Percentiles rank a stretch among this genome's conserved stretches.
Evolutionary conservation across 176 grass and related monocot genomes (phyloP).

Genomic region (Musa troglodytarum): DNA sequence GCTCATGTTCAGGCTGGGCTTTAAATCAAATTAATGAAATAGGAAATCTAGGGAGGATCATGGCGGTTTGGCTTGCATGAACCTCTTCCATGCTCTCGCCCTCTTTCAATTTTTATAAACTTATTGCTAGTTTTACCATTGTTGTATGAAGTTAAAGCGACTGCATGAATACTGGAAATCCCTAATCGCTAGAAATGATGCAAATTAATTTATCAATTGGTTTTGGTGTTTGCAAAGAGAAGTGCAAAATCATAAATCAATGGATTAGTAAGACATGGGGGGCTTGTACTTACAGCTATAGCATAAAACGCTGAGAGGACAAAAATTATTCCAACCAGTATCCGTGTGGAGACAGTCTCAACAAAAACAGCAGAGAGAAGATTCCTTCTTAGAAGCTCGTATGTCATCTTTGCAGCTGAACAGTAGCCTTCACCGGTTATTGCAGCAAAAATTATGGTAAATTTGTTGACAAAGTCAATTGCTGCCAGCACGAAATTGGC

Average conservation of each 20-base stretch:
- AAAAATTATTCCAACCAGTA: constrained; percentile 34
- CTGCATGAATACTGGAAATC: no score
- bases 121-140: no score
- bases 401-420: constrained; percentile 43
- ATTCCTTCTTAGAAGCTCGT: constrained; percentile 45
- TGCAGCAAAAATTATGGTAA: constrained; percentile 46
- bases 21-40: no score
- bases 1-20: no score
- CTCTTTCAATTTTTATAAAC: no score
- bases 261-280: background rate
- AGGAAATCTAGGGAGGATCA: no score
- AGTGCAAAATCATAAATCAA: background rate
- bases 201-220: background rate
- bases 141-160: no score
- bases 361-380: constrained; percentile 52
- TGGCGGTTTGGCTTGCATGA: no score
- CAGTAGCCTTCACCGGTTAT: constrained; percentile 49
- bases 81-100: no score
- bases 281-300: constrained; percentile 26
- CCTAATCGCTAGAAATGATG: background rate
- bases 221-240: background rate
- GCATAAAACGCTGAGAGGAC: constrained; percentile 39
- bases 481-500: constrained; percentile 30
- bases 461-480: constrained; percentile 49
- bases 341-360: constrained; percentile 40